These are phyloP conservation scores for Maudiozyma turicensis DNA, from an alignment of 805 yeast species.

Conservation along the genomic window DNA sequence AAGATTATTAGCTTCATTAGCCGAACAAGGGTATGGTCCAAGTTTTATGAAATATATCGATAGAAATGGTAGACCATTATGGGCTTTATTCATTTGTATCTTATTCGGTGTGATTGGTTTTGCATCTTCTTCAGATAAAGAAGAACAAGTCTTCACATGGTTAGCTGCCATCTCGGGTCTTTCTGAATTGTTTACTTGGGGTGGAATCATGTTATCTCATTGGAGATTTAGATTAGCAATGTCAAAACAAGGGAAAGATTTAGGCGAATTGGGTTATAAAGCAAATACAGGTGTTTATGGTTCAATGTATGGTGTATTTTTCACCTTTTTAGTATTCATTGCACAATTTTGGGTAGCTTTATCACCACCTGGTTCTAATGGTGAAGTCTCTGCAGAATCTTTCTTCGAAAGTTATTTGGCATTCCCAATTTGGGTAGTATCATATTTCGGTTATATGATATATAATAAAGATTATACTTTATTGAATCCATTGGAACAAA, in stretches of 20 bases:
- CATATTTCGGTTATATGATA: constrained; percentile 43
- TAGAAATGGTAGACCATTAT: constrained; percentile 49
- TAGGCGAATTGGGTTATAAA: constrained; percentile 39
- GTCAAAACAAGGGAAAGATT: constrained; percentile 38
- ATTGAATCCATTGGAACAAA: constrained; percentile 28
- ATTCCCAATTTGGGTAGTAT: constrained; percentile 33
- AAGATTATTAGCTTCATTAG: constrained; percentile 56
- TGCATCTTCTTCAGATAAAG: constrained; percentile 43
- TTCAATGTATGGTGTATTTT: constrained; percentile 39
- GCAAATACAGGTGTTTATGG: constrained; percentile 43
- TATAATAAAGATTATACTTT: constrained; percentile 31
- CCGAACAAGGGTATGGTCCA: constrained; percentile 66
- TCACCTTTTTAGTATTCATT: constrained; percentile 39
- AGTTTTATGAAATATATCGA: constrained; percentile 41
- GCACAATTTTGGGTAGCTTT: constrained; percentile 60
- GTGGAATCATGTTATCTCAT: constrained; percentile 42
- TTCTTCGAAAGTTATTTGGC: constrained; percentile 51
- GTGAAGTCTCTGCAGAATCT: constrained; percentile 28
- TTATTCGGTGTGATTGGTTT: constrained; percentile 50
- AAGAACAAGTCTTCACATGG: constrained; percentile 51
- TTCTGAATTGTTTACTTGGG: constrained; percentile 51
- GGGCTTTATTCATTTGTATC: constrained; percentile 42
- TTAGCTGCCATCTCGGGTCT: constrained; percentile 49
- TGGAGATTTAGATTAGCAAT: constrained; percentile 47
- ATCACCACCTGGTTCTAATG: constrained; percentile 40